These are phyloP conservation scores for Dendrobium catenatum DNA, from an alignment of 106 monocot species.

Conservation along the genomic window DNA sequence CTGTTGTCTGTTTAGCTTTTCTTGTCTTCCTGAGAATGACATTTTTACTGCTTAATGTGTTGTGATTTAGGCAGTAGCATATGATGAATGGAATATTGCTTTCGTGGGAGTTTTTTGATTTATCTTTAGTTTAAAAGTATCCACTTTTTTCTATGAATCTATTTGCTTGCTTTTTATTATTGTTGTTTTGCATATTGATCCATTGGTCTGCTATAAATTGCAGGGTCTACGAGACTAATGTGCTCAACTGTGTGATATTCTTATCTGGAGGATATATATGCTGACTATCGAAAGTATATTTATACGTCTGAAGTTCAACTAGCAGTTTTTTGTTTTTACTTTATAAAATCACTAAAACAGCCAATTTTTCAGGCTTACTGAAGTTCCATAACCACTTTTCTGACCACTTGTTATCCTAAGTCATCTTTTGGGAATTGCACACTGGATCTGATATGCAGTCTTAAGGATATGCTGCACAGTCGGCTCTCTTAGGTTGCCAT, in stretches of 20 bases:
- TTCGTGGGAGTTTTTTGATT: not conserved
- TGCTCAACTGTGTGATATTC: conserved; percentile 64
- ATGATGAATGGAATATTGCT: not conserved
- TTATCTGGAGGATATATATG: conserved; percentile 70
- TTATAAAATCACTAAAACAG: not conserved
- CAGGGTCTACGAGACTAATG: conserved; percentile 68
- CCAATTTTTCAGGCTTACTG: not conserved
- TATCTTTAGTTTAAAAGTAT: not conserved
- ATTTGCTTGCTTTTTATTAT: not conserved
- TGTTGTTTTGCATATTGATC: conserved; percentile 39
- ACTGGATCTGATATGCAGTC: not conserved
- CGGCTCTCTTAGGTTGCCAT: not conserved
- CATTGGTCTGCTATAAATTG: conserved; percentile 72
- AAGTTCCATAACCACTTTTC: not conserved
- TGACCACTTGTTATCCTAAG: not conserved
- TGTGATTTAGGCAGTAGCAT: not conserved
- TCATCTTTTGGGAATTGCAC: not conserved
- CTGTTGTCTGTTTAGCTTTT: not conserved
- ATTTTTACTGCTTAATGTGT: not conserved
- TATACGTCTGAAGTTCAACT: conserved; percentile 28
- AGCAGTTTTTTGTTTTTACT: not conserved
- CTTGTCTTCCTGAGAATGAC: too few relatives aligned
- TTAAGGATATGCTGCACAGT: not conserved
- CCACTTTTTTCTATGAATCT: not conserved
- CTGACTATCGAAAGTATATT: conserved; percentile 48